phyloP scores from a whole-genome alignment of 2,329 filamentous ascomycete genomes.

The Hymenoscyphus repandus region DNA sequence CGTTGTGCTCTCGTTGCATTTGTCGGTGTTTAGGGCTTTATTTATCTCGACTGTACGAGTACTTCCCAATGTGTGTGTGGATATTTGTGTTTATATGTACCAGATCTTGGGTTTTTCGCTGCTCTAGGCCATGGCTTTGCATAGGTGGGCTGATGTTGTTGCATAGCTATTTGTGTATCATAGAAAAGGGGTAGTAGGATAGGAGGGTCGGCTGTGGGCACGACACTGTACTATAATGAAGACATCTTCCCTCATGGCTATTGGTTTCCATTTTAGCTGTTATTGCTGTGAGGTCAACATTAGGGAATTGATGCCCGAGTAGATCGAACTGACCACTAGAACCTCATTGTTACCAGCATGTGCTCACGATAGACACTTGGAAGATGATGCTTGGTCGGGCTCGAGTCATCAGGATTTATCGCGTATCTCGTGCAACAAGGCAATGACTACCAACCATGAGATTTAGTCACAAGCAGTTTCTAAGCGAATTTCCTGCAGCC shows the following conservation, averaged over 20 bases:
- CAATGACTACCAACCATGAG: too few relatives aligned
- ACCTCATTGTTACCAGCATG: too few relatives aligned
- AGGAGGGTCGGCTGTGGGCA: not conserved
- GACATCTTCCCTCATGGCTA: not conserved
- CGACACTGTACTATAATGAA: constrained; percentile 1
- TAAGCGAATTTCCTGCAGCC: too few relatives aligned
- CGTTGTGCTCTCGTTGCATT: not conserved
- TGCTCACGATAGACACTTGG: too few relatives aligned
- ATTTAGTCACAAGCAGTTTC: too few relatives aligned
- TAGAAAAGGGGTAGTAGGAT: not conserved
- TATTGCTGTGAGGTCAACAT: not conserved
- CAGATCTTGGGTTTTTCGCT: too few relatives aligned
- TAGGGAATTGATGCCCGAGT: too few relatives aligned
- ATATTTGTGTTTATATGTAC: not conserved
- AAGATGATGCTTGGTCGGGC: too few relatives aligned
- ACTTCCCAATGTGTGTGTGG: not conserved
- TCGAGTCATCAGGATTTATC: too few relatives aligned
- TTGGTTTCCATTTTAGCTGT: not conserved
- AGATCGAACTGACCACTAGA: too few relatives aligned
- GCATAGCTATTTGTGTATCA: constrained; percentile 1
- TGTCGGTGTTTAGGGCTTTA: not conserved
- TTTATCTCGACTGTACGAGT: not conserved
- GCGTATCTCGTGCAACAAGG: too few relatives aligned
- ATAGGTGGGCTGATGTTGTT: not conserved
- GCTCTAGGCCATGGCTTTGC: too few relatives aligned